Base-by-base conservation (phyloP, 225 moss, liverwort and hornwort species). In the Polytrichum formosum region DNA sequence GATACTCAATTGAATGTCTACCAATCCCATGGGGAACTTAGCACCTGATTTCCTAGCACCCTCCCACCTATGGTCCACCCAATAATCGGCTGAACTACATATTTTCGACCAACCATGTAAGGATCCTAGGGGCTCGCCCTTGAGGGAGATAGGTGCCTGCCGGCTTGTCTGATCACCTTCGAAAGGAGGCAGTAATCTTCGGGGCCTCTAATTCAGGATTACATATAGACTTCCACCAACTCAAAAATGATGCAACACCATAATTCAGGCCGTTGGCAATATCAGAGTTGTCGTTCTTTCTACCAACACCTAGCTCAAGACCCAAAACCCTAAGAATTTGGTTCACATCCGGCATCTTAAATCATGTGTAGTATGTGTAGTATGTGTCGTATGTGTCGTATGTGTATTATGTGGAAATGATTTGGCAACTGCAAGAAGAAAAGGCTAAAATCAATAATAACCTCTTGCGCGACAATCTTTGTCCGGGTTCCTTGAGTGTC, bases 401-500 rank as follows among this genome's bases (percentile, higher is more conserved):
- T 33, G 56, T 30, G 63, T 26, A 28, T 65, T 0, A 28, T 58
- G 53, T 55, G 22, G 27, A 46, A 4, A 65, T 46, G 13, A 64
- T 53, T 53, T 33, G 30, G 31, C 59, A n/a, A 26, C 22, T 17
- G 26, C 28, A 22, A 23, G 5, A 63, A 26, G 54, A 4, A 21
- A 29, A 6, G 10, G 56, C 1, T 22, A 23, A 27, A 16, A 16
- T 16, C 13, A 16, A 46, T 46, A 46, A 16, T 46, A 77, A 86
- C 85, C 85, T 87, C 83, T 22, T 87, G 64, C 60, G 87, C 87
- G 74, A 83, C 74, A 69, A 83, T 1, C 75, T 76, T 82, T 73
- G 75, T 10, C 18, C 83, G 73, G 17, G 87, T 81, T 74, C 80
- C 87, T 72, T 78, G 55, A 59, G 54, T 64, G 9, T 23, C 63